Evolutionary conservation across 2,329 filamentous ascomycete genomes (phyloP).

Genomic region (Ampelomyces quisqualis): DNA sequence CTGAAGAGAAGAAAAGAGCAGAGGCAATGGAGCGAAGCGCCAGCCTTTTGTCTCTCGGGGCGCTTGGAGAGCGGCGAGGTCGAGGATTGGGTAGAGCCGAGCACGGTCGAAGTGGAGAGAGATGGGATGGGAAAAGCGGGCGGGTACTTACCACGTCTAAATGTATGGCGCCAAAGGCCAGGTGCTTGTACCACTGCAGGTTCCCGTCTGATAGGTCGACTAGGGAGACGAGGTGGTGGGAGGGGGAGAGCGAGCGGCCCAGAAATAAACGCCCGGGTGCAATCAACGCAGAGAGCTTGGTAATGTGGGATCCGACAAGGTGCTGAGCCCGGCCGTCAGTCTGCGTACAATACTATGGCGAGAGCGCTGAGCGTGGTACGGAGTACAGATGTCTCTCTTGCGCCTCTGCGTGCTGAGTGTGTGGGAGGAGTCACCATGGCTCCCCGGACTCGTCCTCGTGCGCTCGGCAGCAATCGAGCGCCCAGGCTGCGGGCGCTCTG

Average conservation of each 20-base stretch:
- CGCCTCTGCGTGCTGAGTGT: slow-evolving; percentile 13
- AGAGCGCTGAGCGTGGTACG: slow-evolving; percentile 17
- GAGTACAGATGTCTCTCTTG: slow-evolving; percentile 18
- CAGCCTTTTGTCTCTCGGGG: slow-evolving; percentile 45
- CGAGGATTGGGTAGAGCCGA: slow-evolving; percentile 34
- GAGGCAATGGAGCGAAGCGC: slow-evolving; percentile 39
- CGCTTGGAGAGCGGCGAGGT: slow-evolving; percentile 37
- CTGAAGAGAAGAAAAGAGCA: slow-evolving; percentile 41
- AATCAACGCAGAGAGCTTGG: slow-evolving; percentile 29
- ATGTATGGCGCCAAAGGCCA: slow-evolving; percentile 40
- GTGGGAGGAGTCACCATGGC: slow-evolving; percentile 15
- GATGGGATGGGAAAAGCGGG: slow-evolving; percentile 36
- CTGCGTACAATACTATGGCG: slow-evolving; percentile 6
- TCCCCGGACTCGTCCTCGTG: slow-evolving; percentile 21
- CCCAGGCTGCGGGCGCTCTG: slow-evolving; percentile 21
- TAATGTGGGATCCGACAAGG: slow-evolving; percentile 29
- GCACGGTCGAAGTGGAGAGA: slow-evolving; percentile 37
- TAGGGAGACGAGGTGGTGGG: slow-evolving; percentile 33
- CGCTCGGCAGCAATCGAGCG: slow-evolving; percentile 18
- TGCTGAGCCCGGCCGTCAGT: slow-evolving; percentile 30
- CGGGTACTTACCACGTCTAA: slow-evolving; percentile 45
- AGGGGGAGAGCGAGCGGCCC: slow-evolving; percentile 34
- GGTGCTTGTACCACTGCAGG: slow-evolving; percentile 36
- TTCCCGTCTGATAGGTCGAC: slow-evolving; percentile 37
- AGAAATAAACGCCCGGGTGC: slow-evolving; percentile 47